A percentile compares a stretch with the other conserved stretches of the same genome.
These are phyloP conservation scores for Alnus glutinosa DNA, from an alignment of 306 rosid genomes.

Conservation along the genomic window DNA sequence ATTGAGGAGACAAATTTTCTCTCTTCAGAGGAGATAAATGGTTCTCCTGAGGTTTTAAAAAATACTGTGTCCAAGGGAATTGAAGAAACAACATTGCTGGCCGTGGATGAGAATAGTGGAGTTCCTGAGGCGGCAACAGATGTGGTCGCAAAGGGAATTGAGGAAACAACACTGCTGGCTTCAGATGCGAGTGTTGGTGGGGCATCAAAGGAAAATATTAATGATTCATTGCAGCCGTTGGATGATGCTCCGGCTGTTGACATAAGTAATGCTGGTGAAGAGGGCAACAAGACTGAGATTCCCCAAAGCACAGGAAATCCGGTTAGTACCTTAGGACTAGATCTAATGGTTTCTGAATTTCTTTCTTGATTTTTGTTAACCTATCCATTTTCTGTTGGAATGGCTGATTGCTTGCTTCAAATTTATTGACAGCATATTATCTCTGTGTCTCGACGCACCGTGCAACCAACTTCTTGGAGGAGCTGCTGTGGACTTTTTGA, in stretches of 20 bases:
- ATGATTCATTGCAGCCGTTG: conserved; percentile 30
- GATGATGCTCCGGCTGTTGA: conserved; percentile 29
- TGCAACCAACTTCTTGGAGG: conserved; percentile 53
- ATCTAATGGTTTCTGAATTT: background rate
- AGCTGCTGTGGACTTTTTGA: conserved; percentile 78
- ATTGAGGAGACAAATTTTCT: conserved; percentile 17
- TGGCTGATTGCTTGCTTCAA: conserved; percentile 7
- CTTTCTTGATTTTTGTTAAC: background rate
- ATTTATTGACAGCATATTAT: conserved; percentile 31
- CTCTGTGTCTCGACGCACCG: conserved; percentile 28
- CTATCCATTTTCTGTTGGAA: background rate
- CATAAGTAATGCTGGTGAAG: conserved; percentile 26
- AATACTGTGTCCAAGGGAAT: conserved; percentile 36
- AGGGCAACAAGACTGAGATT: conserved; percentile 26
- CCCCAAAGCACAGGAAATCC: conserved; percentile 35
- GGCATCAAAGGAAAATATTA: conserved; percentile 35
- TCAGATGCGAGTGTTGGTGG: conserved; percentile 39
- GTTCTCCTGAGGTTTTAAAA: conserved; percentile 8
- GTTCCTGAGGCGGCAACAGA: conserved; percentile 22
- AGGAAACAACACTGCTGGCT: conserved; percentile 23
- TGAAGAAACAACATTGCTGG: conserved; percentile 25
- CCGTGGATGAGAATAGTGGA: conserved; percentile 23
- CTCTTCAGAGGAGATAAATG: background rate
- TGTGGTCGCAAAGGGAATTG: conserved; percentile 28
- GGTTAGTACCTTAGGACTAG: conserved; percentile 32